Evolutionary conservation across 2,329 filamentous ascomycete genomes (phyloP), one percentile per base, ranked within the genome.

Genomic region (Myrmaecium sp.): DNA sequence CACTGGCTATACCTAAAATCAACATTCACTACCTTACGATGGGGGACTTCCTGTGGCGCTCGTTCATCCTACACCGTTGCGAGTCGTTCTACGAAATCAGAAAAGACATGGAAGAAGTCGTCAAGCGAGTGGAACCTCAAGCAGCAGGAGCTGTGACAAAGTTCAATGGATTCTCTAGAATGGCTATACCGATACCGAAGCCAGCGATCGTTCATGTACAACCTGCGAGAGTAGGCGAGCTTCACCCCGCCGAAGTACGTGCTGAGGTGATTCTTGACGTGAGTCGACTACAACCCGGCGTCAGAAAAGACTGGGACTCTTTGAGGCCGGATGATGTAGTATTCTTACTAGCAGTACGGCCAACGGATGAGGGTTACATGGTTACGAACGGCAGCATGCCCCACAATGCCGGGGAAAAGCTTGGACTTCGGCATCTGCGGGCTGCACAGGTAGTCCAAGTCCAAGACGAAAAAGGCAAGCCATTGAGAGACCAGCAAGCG

Each of bases 11-110:
- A 22, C 89, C 89, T 3, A 98, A 98, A 48, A 56, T 95, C 23
- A 98, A 94, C 40, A 59, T 98, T 15, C 89, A 98, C 45, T 98
- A 98, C 51, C 62, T 98, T 9, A 92, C 84, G 3, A 71, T 93
- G 26, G 83, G 83, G 3, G 89, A 98, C 50, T 98, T 98, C 41
- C 57, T 98, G n/a, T 98, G 84, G 83, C 70, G 91, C 34, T 83
- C 86, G 0, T 75, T 95, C 42, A 65, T 91, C 9, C 60, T 98
- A 6, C 89, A 93, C 47, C 73, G 86, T 21, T 79, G 75, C 31
- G 89, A 98, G 50, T 69, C 86, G 0, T 94, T 95, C 47, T 95
- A 91, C 48, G 80, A 82, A 33, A 86, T 98, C 32, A 72, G 83
- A 23, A 86, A 83, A 43, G 82, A 98, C 46, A 72, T 98, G 30